These are phyloP conservation scores for Cytospora chrysosperma DNA, from an alignment of 2,329 filamentous ascomycete species.

Conservation along the genomic window DNA sequence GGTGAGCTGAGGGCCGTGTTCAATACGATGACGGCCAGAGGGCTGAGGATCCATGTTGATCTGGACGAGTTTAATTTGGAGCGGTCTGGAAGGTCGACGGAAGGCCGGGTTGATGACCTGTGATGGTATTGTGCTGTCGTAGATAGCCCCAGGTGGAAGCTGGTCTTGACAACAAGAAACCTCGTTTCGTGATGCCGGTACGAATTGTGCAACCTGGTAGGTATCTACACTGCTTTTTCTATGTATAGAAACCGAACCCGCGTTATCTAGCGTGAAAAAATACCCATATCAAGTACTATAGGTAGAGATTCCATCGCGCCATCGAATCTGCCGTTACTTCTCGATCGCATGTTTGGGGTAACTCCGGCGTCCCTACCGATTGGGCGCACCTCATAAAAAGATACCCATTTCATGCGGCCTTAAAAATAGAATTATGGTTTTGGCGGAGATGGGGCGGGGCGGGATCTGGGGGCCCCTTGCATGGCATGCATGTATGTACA, in stretches of 20 bases:
- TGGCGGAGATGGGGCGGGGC: not conserved
- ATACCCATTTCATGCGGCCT: not conserved
- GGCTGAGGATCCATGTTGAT: constrained; percentile 51
- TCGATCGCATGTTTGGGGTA: not conserved
- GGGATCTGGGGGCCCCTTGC: not conserved
- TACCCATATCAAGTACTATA: no score
- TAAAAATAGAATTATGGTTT: not conserved
- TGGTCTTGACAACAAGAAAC: no score
- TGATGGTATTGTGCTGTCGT: not conserved
- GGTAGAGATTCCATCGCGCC: not conserved
- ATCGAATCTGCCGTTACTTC: not conserved
- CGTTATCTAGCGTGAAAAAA: no score
- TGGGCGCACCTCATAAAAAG: not conserved
- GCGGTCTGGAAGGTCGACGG: constrained; percentile 30
- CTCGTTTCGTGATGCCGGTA: not conserved
- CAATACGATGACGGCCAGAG: constrained; percentile 48
- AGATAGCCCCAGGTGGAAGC: not conserved
- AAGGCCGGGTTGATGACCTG: not conserved
- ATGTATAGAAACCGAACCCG: not conserved
- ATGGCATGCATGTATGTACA: not conserved
- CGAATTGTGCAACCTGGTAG: not conserved
- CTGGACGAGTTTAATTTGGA: constrained; percentile 47
- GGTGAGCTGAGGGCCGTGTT: constrained; percentile 50
- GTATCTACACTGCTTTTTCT: not conserved
- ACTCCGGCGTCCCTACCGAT: not conserved